Conservation (phyloP, 306 rosid species). For the Geum urbanum region DNA sequence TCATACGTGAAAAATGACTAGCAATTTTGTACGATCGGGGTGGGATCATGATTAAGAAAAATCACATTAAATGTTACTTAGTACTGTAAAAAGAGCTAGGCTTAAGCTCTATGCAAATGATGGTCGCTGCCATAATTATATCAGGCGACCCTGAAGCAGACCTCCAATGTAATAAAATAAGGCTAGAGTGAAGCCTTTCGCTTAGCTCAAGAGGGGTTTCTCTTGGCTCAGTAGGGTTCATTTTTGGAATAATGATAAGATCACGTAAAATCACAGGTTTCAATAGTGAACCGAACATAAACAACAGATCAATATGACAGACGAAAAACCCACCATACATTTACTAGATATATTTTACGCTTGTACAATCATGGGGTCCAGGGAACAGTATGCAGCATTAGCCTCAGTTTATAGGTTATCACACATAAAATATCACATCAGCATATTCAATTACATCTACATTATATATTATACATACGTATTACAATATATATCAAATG, state of each 20-base stretch:
- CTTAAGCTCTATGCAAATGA: neutral
- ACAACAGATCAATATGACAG: neutral
- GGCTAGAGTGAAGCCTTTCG: neutral
- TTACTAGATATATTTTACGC: neutral
- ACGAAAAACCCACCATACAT: neutral
- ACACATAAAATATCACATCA: too few relatives aligned
- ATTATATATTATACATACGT: too few relatives aligned
- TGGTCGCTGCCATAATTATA: neutral
- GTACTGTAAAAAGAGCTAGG: neutral
- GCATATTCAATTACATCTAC: neutral
- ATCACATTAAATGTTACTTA: neutral
- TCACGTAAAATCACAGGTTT: neutral
- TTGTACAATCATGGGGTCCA: neutral
- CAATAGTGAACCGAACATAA: neutral
- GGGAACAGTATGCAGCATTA: neutral
- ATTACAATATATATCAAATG: neutral
- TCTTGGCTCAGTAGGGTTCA: neutral
- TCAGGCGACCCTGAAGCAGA: neutral
- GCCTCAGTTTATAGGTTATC: neutral
- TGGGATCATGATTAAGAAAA: neutral
- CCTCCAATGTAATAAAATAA: neutral
- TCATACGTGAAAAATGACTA: neutral
- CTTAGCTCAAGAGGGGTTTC: neutral
- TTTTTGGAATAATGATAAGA: neutral
- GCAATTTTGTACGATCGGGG: neutral